phyloP scores from a whole-genome alignment of 495 filamentous ascomycete species.

The Recurvomyces mirabilis region DNA sequence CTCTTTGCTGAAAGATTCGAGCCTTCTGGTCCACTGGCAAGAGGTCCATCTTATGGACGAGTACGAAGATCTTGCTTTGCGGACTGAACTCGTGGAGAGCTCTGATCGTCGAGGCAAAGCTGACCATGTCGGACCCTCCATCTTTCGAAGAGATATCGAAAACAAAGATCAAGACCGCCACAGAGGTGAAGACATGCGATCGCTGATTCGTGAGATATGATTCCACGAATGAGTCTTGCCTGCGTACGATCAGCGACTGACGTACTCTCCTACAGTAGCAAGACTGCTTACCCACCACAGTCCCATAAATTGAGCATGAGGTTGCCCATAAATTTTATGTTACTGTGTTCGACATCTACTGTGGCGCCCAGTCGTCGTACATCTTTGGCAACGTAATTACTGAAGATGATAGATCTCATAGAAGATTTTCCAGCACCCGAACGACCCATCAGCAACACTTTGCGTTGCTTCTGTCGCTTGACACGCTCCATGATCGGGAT shows the following conservation, averaged over 20 bases:
- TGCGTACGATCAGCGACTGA: conserved; percentile 26
- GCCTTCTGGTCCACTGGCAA: conserved; percentile 46
- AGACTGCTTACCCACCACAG: conserved; percentile 63
- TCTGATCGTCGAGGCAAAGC: conserved; percentile 73
- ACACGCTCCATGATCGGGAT: conserved; percentile 26
- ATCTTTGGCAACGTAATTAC: conserved; percentile 94
- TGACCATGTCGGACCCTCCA: conserved; percentile 79
- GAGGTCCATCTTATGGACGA: conserved; percentile 99
- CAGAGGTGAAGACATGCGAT: conserved; percentile 88
- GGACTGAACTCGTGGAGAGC: conserved; percentile 78
- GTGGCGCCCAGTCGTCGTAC: conserved; percentile 90
- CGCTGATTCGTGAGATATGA: conserved; percentile 92
- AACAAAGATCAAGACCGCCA: conserved; percentile 96
- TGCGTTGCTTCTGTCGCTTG: conserved; percentile 36
- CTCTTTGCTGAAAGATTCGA: conserved; percentile 69
- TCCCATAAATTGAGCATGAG: conserved; percentile 97
- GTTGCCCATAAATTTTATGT: conserved; percentile 96
- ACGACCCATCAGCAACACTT: conserved; percentile 58
- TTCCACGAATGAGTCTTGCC: conserved; percentile 97
- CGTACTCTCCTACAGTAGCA: background rate
- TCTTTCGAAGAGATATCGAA: conserved; percentile 96
- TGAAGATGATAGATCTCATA: conserved; percentile 97
- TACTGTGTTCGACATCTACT: conserved; percentile 94
- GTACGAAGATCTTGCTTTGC: conserved; percentile 73
- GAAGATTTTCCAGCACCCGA: conserved; percentile 98